Base-by-base conservation (phyloP, 495 filamentous ascomycete genomes). In the Talaromyces ruber region DNA sequence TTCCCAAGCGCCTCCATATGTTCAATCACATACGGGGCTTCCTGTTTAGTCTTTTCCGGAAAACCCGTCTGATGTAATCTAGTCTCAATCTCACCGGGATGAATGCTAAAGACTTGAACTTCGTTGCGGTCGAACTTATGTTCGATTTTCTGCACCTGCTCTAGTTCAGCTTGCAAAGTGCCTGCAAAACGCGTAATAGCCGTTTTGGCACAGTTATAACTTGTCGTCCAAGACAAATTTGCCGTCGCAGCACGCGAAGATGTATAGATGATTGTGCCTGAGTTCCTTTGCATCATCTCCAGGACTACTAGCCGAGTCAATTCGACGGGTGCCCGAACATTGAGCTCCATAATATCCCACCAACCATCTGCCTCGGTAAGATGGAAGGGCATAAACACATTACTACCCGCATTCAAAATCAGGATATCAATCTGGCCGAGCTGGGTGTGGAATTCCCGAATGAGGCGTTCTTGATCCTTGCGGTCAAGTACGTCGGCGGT, bases 391-490 rank as follows among this genome's bases (percentile, higher is more conserved):
- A 28, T 11, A n/a, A 56, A 56, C 16, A 56, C 28, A 30, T 56
- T 56, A 30, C 53, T 56, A 24, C 53, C 53, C 53, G 53, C 53
- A 56, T 56, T 56, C 53, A 56, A n/a, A 30, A 56, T 56, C 53
- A 56, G 28, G 7, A 56, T 56, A 30, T 56, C 53, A 5, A 56
- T 56, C 14, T 56, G 53, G 6, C 53, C 53, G 28, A 56, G 53
- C 18, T 56, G 24, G 24, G 24, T 30, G 24, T 56, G 53, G 53
- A 56, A 56, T 56, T 56, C 53, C 26, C 53, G 24, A 56, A 56
- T 56, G 24, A 56, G 53, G 53, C 53, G 53, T 56, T 56, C 28
- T 56, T 26, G 53, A 30, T 56, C 53, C 2, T 30, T 30, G 24
- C 24, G 53, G 53, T 56, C 14, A 24, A 56, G 53, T n/a, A 56